Conservation (phyloP, 2,329 filamentous ascomycete genomes). For the Catunica adiposa region DNA sequence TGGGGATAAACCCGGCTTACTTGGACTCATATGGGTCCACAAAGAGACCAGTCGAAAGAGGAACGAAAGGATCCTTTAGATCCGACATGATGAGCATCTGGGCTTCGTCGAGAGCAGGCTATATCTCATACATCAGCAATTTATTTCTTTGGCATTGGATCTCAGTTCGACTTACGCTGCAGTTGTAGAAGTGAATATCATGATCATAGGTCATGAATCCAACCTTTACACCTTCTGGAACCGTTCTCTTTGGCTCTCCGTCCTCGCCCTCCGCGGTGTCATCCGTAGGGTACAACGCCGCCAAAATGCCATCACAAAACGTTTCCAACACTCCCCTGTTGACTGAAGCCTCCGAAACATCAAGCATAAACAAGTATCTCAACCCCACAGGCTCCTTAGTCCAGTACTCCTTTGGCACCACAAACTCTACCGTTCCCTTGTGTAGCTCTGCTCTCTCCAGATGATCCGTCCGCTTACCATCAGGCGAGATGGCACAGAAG, state of each 20-base stretch:
- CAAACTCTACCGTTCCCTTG: slow-evolving; percentile 84
- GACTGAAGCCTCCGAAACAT: slow-evolving; percentile 80
- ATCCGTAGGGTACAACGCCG: slow-evolving; percentile 58
- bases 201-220: slow-evolving; percentile 94
- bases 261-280: slow-evolving; percentile 31
- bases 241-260: slow-evolving; percentile 34
- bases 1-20: slow-evolving; percentile 23
- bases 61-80: slow-evolving; percentile 89
- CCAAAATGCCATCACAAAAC: slow-evolving; percentile 75
- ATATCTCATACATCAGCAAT: slow-evolving; percentile 15
- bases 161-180: slow-evolving; percentile 45
- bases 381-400: slow-evolving; percentile 81
- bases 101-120: slow-evolving; percentile 64
- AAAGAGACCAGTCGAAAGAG: slow-evolving; percentile 79
- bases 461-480: slow-evolving; percentile 74
- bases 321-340: slow-evolving; percentile 83
- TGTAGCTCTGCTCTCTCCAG: slow-evolving; percentile 78
- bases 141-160: not conserved
- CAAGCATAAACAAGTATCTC: slow-evolving; percentile 79
- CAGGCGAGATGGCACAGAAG: slow-evolving; percentile 76
- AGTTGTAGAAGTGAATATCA: slow-evolving; percentile 95
- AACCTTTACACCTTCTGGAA: slow-evolving; percentile 70
- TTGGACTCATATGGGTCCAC: slow-evolving; percentile 87
- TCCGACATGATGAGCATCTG: slow-evolving; percentile 99
- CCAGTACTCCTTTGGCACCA: slow-evolving; percentile 98